A percentile compares a stretch with the other conserved stretches of the same genome.
Conservation (phyloP, 1,284 basidiomycete genomes). For the Trichosporon sp. region DNA sequence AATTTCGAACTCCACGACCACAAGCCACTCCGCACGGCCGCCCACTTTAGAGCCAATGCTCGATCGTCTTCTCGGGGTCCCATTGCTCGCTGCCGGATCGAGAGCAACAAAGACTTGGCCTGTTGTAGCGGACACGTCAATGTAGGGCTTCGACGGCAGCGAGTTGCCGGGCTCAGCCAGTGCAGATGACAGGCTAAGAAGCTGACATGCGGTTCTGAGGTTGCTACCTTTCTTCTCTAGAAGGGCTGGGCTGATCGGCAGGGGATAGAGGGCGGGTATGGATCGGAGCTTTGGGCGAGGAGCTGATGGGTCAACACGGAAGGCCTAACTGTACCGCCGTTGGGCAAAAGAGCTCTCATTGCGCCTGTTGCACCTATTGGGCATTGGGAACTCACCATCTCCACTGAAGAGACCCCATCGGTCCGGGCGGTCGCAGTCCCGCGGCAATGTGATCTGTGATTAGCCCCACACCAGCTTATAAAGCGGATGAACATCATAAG, state of each 20-base stretch:
- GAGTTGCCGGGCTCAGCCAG: background rate
- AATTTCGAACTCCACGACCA: slow-evolving; percentile 33
- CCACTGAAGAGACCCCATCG: slow-evolving; percentile 31
- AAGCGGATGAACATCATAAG: background rate
- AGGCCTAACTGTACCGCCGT: no score
- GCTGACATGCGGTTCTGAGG: slow-evolving; percentile 20
- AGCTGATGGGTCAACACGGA: slow-evolving; percentile 4
- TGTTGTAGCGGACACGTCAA: slow-evolving; percentile 31
- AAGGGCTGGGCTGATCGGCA: slow-evolving; percentile 18
- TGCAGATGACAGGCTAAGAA: slow-evolving; percentile 27
- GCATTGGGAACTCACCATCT: slow-evolving; percentile 26
- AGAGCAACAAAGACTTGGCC: slow-evolving; percentile 35
- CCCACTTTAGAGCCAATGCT: background rate
- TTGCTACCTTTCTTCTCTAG: slow-evolving; percentile 1
- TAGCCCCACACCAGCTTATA: background rate
- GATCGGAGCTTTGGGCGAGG: slow-evolving; percentile 24
- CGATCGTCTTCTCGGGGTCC: background rate
- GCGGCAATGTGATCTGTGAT: slow-evolving; percentile 30
- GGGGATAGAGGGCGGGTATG: slow-evolving; percentile 30
- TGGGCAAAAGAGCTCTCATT: no score
- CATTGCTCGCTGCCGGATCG: slow-evolving; percentile 8
- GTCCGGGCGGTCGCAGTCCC: slow-evolving; percentile 20
- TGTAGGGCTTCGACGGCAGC: slow-evolving; percentile 18
- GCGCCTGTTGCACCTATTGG: no score
- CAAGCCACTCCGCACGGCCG: slow-evolving; percentile 35